Base-by-base conservation (phyloP, 441 rosid genomes). In the Flueggea neowawraea region DNA sequence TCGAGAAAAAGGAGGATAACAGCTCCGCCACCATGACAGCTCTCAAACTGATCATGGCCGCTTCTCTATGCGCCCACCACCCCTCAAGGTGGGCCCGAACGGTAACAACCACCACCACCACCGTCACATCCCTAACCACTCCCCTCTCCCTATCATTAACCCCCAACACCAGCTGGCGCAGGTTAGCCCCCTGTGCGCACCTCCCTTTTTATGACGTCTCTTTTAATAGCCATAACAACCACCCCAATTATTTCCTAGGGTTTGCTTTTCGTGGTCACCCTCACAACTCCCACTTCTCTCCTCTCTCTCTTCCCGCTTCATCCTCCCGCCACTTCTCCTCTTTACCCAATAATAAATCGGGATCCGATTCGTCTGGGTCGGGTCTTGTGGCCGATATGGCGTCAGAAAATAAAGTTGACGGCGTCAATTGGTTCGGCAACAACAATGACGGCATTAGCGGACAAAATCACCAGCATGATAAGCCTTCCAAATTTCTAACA, bases 401-500 rank as follows among this genome's bases (percentile, higher is more conserved):
- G 22, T 62, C 82, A 58, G 83, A 77, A 50, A 67, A 73, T 51
- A 70, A 75, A 63, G 57, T 61, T 55, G 72, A 65, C 49, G 70
- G 63, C 16, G 74, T 69, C 13, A 68, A 39, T 64, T 72, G 73
- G 75, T 14, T 36, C 58, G 47, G 16, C 17, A 51, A 68, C 1
- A 22, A 22, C 28, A 22, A 22, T 48, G 68, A 52, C 64, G 57
- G 13, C 6, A 54, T 17, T 32, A 33, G 33, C 45, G 51, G 57
- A 70, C 74, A 49, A 55, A 70, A 72, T 9, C 79, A 64, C 1
- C 67, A 65, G 53, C 68, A 76, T 17, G 65, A 74, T 3, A 61
- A 75, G 2, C 72, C 72, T 64, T 66, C 83, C 60, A 87, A 88
- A 75, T 76, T 94, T 52, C 85, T 91, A 55, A 91, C 96, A 12